A percentile compares a stretch with the other conserved stretches of the same genome.
Conservation (phyloP, 352 stramenopile species). For the Phytophthora crassamura region DNA sequence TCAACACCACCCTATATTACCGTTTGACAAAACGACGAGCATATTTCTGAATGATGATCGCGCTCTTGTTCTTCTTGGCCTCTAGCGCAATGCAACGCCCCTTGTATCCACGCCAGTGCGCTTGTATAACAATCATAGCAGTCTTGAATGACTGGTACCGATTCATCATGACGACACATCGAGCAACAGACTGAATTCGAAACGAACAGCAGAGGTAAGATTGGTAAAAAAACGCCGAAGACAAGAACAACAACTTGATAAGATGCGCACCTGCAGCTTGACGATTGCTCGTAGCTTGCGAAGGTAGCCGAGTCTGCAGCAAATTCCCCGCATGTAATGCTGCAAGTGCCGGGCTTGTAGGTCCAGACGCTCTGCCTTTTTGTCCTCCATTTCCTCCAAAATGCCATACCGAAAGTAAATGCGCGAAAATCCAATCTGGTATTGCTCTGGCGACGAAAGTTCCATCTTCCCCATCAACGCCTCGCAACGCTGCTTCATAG, state of each 20-base stretch:
- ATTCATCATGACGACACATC: slow-evolving; percentile 81
- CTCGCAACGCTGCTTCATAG: slow-evolving; percentile 56
- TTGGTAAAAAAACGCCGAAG: slow-evolving; percentile 2
- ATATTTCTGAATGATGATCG: slow-evolving; percentile 73
- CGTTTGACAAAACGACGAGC: slow-evolving; percentile 67
- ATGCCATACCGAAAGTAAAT: slow-evolving; percentile 88
- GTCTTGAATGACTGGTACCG: slow-evolving; percentile 69
- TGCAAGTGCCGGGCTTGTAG: slow-evolving; percentile 69
- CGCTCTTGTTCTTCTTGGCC: slow-evolving; percentile 63
- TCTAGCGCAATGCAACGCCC: slow-evolving; percentile 60
- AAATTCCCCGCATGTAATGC: slow-evolving; percentile 78
- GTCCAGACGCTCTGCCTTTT: slow-evolving; percentile 62
- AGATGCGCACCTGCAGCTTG: slow-evolving; percentile 66
- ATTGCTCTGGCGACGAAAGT: slow-evolving; percentile 74
- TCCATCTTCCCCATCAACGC: slow-evolving; percentile 67
- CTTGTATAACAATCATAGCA: slow-evolving; percentile 70
- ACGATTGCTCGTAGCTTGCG: slow-evolving; percentile 75
- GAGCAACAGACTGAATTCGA: slow-evolving; percentile 70
- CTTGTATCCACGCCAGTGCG: slow-evolving; percentile 78
- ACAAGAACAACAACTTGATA: not conserved
- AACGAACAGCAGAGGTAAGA: slow-evolving; percentile 14
- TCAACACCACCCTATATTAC: slow-evolving; percentile 20
- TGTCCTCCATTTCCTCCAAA: slow-evolving; percentile 82
- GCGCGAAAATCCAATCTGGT: slow-evolving; percentile 75
- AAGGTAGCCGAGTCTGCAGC: slow-evolving; percentile 62